Percentiles rank a stretch among this genome's conserved stretches.
Conservation (phyloP, 1,284 basidiomycete species). For the Mycena sp. region DNA sequence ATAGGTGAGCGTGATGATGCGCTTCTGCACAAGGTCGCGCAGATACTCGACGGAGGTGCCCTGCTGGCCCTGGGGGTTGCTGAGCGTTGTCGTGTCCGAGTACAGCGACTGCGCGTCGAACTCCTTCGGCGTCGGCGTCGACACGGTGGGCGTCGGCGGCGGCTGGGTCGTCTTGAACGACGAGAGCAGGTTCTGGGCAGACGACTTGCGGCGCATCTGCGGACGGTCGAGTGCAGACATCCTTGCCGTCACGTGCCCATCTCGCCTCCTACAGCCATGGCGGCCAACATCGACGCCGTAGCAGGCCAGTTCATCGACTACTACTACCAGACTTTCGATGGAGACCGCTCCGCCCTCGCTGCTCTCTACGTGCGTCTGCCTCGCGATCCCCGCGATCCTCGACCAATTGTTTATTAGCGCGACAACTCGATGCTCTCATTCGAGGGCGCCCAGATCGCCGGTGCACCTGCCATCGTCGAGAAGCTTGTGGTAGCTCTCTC, state of each 20-base stretch:
- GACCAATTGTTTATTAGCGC: conserved; percentile 64
- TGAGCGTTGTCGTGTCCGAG: conserved; percentile 54
- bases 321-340: conserved; percentile 81
- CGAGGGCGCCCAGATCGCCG: conserved; percentile 76
- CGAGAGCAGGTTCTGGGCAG: conserved; percentile 83
- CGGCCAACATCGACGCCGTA: conserved; percentile 70
- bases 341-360: conserved; percentile 60
- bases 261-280: neutral
- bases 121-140: conserved; percentile 59
- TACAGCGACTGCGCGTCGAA: conserved; percentile 75
- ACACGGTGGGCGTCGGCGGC: conserved; percentile 41
- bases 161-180: conserved; percentile 65
- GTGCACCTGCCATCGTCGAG: conserved; percentile 71
- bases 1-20: conserved; percentile 86
- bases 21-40: conserved; percentile 81
- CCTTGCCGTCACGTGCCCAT: neutral
- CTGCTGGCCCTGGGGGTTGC: conserved; percentile 49
- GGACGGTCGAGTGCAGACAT: no score
- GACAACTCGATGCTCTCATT: conserved; percentile 89
- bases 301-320: conserved; percentile 77
- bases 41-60: conserved; percentile 80
- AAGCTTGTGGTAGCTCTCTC: conserved; percentile 76
- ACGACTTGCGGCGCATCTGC: conserved; percentile 81
- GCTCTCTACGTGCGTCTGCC: conserved; percentile 76
- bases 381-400: conserved; percentile 32